Evolutionary conservation across 176 grass and related monocot genomes (phyloP).

Genomic region (Phyllostachys edulis): DNA sequence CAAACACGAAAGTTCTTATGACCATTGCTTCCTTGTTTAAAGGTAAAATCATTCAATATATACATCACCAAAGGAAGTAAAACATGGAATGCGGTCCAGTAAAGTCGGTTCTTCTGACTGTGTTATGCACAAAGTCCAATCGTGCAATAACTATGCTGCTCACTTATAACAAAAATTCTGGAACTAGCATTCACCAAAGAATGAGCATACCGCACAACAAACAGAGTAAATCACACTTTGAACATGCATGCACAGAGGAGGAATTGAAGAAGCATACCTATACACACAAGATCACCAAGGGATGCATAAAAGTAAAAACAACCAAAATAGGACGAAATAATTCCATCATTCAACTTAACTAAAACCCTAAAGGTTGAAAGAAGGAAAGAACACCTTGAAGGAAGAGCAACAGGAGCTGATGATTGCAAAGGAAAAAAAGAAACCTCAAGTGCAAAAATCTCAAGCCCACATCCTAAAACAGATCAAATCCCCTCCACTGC

Average conservation of each 20-base stretch:
- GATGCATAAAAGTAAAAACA: neutral
- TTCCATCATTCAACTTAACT: neutral
- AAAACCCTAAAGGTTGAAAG: neutral
- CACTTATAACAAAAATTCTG: neutral
- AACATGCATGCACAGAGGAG: neutral
- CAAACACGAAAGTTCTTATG: neutral
- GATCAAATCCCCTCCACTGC: neutral
- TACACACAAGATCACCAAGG: neutral
- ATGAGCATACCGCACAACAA: neutral
- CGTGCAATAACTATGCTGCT: neutral
- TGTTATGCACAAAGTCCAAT: neutral
- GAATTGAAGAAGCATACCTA: neutral
- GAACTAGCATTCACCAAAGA: neutral
- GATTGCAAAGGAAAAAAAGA: neutral
- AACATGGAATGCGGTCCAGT: neutral
- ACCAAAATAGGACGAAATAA: neutral
- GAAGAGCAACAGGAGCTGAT: neutral
- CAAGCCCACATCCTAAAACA: neutral
- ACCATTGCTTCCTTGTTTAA: neutral
- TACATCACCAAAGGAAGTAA: neutral
- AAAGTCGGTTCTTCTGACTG: neutral
- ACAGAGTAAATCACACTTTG: neutral
- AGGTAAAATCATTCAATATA: constrained; percentile 17
- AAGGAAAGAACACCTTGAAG: neutral
- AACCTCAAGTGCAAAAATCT: neutral